Evolutionary conservation across 805 yeast species (phyloP).

Genomic region (Teunomyces tritomae): DNA sequence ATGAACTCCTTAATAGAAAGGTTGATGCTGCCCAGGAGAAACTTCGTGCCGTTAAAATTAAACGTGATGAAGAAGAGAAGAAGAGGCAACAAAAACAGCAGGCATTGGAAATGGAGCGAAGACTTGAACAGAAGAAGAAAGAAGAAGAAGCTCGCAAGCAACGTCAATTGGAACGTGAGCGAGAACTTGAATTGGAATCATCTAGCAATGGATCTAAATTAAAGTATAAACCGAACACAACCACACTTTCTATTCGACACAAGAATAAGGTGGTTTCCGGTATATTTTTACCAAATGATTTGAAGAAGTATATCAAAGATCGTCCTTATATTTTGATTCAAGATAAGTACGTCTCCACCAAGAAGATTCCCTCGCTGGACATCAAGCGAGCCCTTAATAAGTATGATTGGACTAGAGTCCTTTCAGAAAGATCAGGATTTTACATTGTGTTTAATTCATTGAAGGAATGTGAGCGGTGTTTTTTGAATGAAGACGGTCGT

Average conservation of each 20-base stretch:
- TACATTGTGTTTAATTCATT: slow-evolving; percentile 65
- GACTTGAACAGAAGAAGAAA: slow-evolving; percentile 11
- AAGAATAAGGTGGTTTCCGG: slow-evolving; percentile 32
- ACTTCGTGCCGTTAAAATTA: slow-evolving; percentile 21
- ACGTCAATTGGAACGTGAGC: background rate
- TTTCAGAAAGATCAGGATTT: slow-evolving; percentile 64
- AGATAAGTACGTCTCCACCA: slow-evolving; percentile 48
- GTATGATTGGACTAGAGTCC: slow-evolving; percentile 64
- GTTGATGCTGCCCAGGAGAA: slow-evolving; percentile 34
- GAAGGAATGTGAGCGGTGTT: slow-evolving; percentile 59
- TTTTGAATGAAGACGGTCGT: slow-evolving; percentile 57
- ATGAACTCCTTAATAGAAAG: slow-evolving; percentile 33
- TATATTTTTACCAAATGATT: slow-evolving; percentile 46
- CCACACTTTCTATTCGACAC: slow-evolving; percentile 31
- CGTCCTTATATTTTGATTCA: slow-evolving; percentile 59
- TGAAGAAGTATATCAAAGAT: slow-evolving; percentile 48
- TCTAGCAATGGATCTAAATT: slow-evolving; percentile 7
- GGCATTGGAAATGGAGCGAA: slow-evolving; percentile 17
- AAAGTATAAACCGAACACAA: slow-evolving; percentile 30
- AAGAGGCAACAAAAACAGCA: slow-evolving; percentile 11
- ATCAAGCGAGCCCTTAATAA: slow-evolving; percentile 56
- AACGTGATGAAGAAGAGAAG: slow-evolving; percentile 34
- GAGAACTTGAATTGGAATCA: slow-evolving; percentile 3
- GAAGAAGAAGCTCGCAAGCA: slow-evolving; percentile 8
- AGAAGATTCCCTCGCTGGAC: slow-evolving; percentile 50